These are phyloP conservation scores for Chrysoporthe cubensis DNA, from an alignment of 2,329 filamentous ascomycete species.

Conservation along the genomic window DNA sequence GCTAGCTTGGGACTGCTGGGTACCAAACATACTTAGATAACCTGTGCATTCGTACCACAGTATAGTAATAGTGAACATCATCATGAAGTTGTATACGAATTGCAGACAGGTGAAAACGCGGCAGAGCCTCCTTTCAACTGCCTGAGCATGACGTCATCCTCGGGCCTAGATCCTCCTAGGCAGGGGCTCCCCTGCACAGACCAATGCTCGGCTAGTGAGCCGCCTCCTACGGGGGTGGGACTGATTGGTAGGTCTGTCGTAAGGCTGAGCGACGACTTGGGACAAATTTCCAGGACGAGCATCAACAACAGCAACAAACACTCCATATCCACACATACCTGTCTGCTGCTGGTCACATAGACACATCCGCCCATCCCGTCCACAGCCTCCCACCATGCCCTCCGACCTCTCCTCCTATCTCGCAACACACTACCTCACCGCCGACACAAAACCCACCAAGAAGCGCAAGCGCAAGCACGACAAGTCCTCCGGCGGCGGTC, in stretches of 20 bases:
- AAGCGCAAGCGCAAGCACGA: constrained; percentile 66
- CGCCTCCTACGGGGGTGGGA: background rate
- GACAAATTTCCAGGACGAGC: constrained; percentile 7
- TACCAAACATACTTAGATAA: background rate
- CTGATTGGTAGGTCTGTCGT: constrained; percentile 3
- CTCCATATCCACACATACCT: background rate
- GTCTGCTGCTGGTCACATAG: background rate
- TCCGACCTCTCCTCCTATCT: constrained; percentile 79
- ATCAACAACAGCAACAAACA: background rate
- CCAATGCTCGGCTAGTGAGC: constrained; percentile 4
- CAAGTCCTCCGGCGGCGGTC: constrained; percentile 42
- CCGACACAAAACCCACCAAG: constrained; percentile 59
- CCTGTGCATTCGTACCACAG: background rate
- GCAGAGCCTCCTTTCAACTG: background rate
- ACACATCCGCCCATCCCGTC: constrained; percentile 16
- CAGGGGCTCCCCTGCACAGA: constrained; percentile 10
- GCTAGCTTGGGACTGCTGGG: background rate
- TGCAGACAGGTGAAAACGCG: background rate
- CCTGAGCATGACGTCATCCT: background rate
- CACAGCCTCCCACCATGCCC: constrained; percentile 46
- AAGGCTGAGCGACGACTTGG: constrained; percentile 19
- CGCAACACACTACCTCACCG: constrained; percentile 84
- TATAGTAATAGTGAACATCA: background rate
- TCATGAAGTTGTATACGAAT: background rate
- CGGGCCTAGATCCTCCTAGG: background rate